Evolutionary conservation across 768 basidiomycete genomes (phyloP), one percentile per base, ranked within the genome.

Genomic region (Xerocomellus intermedius): DNA sequence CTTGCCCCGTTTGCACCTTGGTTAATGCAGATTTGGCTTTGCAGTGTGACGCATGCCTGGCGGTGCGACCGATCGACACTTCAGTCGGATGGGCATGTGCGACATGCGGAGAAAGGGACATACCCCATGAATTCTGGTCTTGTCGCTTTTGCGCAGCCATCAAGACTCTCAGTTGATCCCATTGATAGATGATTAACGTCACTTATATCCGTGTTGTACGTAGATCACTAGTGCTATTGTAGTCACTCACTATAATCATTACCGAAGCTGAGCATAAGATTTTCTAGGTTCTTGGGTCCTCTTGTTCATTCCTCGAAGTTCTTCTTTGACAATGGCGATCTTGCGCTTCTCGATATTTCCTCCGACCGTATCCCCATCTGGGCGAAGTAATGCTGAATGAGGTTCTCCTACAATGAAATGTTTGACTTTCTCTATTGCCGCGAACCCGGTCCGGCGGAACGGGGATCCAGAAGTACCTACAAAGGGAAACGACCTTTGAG

Each of bases 331-430:
- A 44, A 94, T 88, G 4, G 89, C 89, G 0, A 84, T 91, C 74
- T 94, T 94, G 32, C 89, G 75, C 63, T 87, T 84, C 68, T 93
- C 91, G n/a, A 94, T 91, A 58, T 83, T 86, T 26, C 82, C 83
- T 66, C 91, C 89, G 54, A 91, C 87, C 1, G 88, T 91, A 48
- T 86, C 75, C 12, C 81, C 69, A 3, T 75, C 87, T 90, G 55
- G 39, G 28, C 12, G 35, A 30, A 32, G 21, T 12, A 7, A 26
- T 8, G 39, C 37, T 17, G 21, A 46, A 13, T 9, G 30, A 26
- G 9, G 14, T 32, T 7, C n/a, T 68, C 32, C 26, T 12, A 32
- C 32, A 4, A 33, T 33, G 32, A 33, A 33, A 13, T 33, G 30
- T 32, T 32, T 32, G 10, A 32, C 9, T 16, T 7, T 12, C 35